Conservation (phyloP, 192 early-diverging fungal species). For the Pecoramyces ruminantium region DNA sequence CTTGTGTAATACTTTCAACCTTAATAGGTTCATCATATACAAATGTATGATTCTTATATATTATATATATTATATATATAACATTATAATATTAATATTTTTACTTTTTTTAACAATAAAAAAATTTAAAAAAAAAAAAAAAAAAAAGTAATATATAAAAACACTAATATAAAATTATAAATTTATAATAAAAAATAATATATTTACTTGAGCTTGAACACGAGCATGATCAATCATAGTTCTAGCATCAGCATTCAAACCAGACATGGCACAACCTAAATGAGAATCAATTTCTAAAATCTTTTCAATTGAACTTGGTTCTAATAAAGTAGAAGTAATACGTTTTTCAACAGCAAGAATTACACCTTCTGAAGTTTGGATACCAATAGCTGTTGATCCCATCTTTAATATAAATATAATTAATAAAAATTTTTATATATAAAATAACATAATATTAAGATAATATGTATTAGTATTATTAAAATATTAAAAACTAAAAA, state of each 20-base stretch:
- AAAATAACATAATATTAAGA: no score
- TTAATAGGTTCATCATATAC: constrained; percentile 90
- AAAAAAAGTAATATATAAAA: no score
- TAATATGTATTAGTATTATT: no score
- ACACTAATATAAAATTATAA: neutral
- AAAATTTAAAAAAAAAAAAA: no score
- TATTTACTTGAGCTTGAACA: constrained; percentile 71
- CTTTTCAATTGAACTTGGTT: constrained; percentile 91
- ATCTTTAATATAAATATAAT: no score
- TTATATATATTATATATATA: no score
- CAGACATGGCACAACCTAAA: constrained; percentile 93
- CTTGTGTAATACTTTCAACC: constrained; percentile 91
- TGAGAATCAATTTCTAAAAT: constrained; percentile 92
- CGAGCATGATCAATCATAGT: constrained; percentile 98
- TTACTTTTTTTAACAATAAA: no score
- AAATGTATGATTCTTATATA: constrained; percentile 89
- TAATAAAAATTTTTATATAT: no score
- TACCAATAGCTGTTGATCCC: constrained; percentile 93
- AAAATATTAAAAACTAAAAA: no score
- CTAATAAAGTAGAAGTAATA: constrained; percentile 79
- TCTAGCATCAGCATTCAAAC: constrained; percentile 85
- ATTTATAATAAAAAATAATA: neutral
- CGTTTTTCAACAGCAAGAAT: constrained; percentile 95
- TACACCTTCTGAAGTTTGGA: constrained; percentile 85
- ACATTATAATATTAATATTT: no score